These are phyloP conservation scores for Arbutus unedo DNA, from an alignment of 148 eudicot genomes.

Conservation along the genomic window DNA sequence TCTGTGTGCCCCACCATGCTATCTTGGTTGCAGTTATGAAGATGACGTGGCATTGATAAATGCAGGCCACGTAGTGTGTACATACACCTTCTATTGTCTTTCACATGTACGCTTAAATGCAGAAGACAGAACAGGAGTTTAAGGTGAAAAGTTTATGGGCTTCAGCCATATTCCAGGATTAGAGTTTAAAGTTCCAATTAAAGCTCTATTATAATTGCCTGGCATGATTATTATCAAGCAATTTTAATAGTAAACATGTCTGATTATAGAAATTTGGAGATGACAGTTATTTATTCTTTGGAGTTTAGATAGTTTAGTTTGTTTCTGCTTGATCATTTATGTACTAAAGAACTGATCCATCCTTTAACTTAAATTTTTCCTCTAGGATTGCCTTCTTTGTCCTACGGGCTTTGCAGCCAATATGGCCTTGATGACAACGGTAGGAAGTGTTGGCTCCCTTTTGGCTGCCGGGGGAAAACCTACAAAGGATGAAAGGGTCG, in stretches of 20 bases:
- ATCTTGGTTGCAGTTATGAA: background rate
- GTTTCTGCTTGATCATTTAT: constrained; percentile 14
- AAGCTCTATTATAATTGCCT: background rate
- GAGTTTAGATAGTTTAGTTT: background rate
- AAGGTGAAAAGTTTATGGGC: background rate
- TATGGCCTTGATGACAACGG: constrained; percentile 89
- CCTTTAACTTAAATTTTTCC: constrained; percentile 24
- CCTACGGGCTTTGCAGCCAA: constrained; percentile 98
- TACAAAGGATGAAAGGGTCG: constrained; percentile 51
- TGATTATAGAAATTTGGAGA: background rate
- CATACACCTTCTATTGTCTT: background rate
- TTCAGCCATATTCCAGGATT: background rate
- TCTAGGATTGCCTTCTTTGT: constrained; percentile 98
- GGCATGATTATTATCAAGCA: background rate
- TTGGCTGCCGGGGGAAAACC: constrained; percentile 49
- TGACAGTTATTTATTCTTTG: background rate
- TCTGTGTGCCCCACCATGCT: background rate
- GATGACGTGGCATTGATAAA: background rate
- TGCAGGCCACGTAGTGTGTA: background rate
- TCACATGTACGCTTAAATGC: background rate
- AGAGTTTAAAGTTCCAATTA: background rate
- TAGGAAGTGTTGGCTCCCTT: constrained; percentile 78
- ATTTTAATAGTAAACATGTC: background rate
- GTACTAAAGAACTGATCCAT: background rate
- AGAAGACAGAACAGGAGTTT: background rate